Percentiles rank a stretch among this genome's conserved stretches.
Conservation (phyloP, 2,329 filamentous ascomycete species). For the Fusarium albidum region DNA sequence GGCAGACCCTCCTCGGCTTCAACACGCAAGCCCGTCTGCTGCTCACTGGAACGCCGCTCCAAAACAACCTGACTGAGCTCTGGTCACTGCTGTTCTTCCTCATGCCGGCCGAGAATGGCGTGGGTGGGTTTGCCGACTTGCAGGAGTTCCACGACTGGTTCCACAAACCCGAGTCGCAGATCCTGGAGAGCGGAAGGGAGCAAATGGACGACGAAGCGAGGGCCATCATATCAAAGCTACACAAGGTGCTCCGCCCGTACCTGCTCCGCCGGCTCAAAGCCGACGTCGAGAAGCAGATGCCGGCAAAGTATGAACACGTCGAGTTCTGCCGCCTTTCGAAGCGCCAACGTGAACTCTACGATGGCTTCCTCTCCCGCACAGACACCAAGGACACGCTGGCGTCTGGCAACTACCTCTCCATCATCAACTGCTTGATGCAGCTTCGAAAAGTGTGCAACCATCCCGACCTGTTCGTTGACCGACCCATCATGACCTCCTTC, state of each 20-base stretch:
- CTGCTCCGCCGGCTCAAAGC: slow-evolving; percentile 90
- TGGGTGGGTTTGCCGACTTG: slow-evolving; percentile 92
- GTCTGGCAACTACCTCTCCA: slow-evolving; percentile 95
- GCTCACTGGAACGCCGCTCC: slow-evolving; percentile 91
- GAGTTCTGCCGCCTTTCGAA: slow-evolving; percentile 96
- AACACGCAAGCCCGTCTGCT: slow-evolving; percentile 88
- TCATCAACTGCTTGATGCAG: slow-evolving; percentile 98
- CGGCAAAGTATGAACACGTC: slow-evolving; percentile 96
- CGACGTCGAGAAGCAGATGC: slow-evolving; percentile 99
- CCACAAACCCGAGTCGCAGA: slow-evolving; percentile 93
- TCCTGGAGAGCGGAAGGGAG: slow-evolving; percentile 91
- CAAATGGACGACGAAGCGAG: slow-evolving; percentile 95
- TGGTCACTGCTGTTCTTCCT: slow-evolving; percentile 98
- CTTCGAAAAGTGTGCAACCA: slow-evolving; percentile 98
- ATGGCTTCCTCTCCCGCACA: slow-evolving; percentile 90
- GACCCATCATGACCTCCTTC: slow-evolving; percentile 96
- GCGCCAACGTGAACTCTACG: slow-evolving; percentile 92
- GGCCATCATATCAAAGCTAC: slow-evolving; percentile 89
- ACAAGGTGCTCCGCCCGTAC: slow-evolving; percentile 92
- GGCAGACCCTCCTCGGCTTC: slow-evolving; percentile 94
- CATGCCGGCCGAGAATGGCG: slow-evolving; percentile 88
- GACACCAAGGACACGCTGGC: slow-evolving; percentile 89
- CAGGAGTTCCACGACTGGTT: slow-evolving; percentile 97
- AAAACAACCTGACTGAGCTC: slow-evolving; percentile 95
- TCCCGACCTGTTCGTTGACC: slow-evolving; percentile 94